Evolutionary conservation across 1,139 yeast genomes (phyloP).

Genomic region (Scheffersomyces quercinus): DNA sequence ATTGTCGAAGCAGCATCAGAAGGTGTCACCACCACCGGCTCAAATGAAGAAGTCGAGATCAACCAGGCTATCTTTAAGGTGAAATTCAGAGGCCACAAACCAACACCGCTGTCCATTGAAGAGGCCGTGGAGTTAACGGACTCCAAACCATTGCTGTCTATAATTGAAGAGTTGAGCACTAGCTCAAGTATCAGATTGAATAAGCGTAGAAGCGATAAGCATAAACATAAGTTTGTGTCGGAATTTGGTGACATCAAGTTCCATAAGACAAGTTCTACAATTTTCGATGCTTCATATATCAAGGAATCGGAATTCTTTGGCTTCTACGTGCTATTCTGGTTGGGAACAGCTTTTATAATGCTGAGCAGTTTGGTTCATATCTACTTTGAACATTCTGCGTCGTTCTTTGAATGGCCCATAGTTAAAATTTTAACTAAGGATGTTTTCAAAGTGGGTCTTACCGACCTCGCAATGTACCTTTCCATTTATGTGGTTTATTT

Average conservation of each 20-base stretch:
- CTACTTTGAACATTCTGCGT: constrained; percentile 21
- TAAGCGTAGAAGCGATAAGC: constrained; percentile 3
- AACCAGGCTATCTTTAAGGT: background rate
- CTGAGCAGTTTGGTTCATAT: constrained; percentile 50
- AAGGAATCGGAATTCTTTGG: constrained; percentile 57
- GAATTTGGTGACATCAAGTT: constrained; percentile 48
- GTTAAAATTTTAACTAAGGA: constrained; percentile 54
- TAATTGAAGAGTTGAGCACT: constrained; percentile 3
- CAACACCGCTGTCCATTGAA: background rate
- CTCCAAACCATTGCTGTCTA: background rate
- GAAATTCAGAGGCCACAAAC: background rate
- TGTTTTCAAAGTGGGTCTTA: constrained; percentile 59
- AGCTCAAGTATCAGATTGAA: constrained; percentile 4
- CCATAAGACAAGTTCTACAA: constrained; percentile 40
- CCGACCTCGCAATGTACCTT: constrained; percentile 72
- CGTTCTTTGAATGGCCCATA: constrained; percentile 49
- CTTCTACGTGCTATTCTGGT: constrained; percentile 68
- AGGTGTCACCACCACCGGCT: constrained; percentile 1
- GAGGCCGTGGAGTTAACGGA: background rate
- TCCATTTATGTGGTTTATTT: constrained; percentile 56
- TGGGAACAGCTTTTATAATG: constrained; percentile 56
- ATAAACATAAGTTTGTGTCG: constrained; percentile 20
- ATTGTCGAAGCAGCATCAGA: background rate
- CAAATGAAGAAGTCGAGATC: constrained; percentile 3
- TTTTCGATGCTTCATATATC: constrained; percentile 48